Evolutionary conservation across 2,329 filamentous ascomycete species (phyloP), one percentile per base, ranked within the genome.

Genomic region (Blumeria hordei): DNA sequence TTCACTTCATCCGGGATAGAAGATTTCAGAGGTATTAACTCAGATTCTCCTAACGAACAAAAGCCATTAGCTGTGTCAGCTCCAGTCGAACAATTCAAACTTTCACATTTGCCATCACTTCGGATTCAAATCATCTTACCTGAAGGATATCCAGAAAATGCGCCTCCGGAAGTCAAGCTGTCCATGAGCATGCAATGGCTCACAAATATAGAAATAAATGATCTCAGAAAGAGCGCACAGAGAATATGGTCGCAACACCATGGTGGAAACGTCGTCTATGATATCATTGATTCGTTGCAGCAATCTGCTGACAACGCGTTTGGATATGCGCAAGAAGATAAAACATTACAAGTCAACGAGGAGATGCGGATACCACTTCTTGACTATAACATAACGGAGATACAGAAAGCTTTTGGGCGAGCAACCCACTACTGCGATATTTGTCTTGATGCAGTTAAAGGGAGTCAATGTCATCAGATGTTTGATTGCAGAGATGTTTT

Each of bases 381-480:
- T 45, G 83, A 88, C 60, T 87, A 85, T 62, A 84, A 94, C 63
- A 80, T 78, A 57, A 80, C 81, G 58, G 80, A 83, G 6, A 83
- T 83, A 63, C 77, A 78, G 55, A 77, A 78, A 21, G 78, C 80
- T 0, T 96, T 95, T 64, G 81, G 92, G 57, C 79, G 78, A 60
- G 83, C 82, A 61, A 94, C 86, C 0, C 95, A 92, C 64, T 80
- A 88, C 54, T 96, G 90, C 60, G 85, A 83, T 1, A 76, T 96
- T 51, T 95, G 88, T 64, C 69, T 95, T 76, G 90, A 96, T 66
- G 88, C 88, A 0, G 94, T 94, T 67, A 95, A 93, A 66, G 92
- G 92, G 1, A 68, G 71, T 0, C 75, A 72, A 10, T 96, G 92
- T 66, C 84, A 96, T 69, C 77, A 78, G 44, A 81, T 96, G 74